Evolutionary conservation across 768 basidiomycete species (phyloP), one percentile per base, ranked within the genome.

Genomic region (Pleurotus djamor): DNA sequence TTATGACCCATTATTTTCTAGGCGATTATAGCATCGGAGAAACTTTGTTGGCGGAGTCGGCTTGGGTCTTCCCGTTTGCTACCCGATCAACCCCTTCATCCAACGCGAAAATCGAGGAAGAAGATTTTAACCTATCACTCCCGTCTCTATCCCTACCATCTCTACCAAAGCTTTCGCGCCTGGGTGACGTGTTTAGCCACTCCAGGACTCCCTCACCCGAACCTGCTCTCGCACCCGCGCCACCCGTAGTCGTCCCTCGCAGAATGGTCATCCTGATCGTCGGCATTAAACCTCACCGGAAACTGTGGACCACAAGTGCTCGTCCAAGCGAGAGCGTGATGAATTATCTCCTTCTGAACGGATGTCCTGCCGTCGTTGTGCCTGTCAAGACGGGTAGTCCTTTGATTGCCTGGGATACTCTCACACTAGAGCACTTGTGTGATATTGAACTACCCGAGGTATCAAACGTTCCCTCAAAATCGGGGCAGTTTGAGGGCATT

Each of bases 1-100:
- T 41, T 58, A 45, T 48, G n/a, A 36, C 13, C 12, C 33, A 32
- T 56, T 55, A 17, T 21, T 56, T 38, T 48, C 13, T 38, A 85
- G 86, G 85, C n/a, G 86, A 87, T 65, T 86, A 86, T 68, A 73
- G 71, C 59, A 65, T 87, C 41, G 86, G 86, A 12, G 78, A 86
- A 67, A 81, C 82, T 1, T 70, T 88, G 28, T 72, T 87, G n/a
- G 69, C 69, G 10, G 81, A 87, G 67, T 84, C 83, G 5, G 83
- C 81, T 2, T 74, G 77, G n/a, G 74, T 77, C 10, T 83, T 89
- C 50, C 69, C 72, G 5, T 70, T 43, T 77, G 80, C 62, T 69
- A 68, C 58, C 59, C 67, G n/a, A 65, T 65, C 66, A 5, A 61
- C 59, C 4, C 60, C 64, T 34, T 58, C 66, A 16, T 61, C 69